Evolutionary conservation across 441 rosid genomes (phyloP).

Genomic region (Erodium trifolium): DNA sequence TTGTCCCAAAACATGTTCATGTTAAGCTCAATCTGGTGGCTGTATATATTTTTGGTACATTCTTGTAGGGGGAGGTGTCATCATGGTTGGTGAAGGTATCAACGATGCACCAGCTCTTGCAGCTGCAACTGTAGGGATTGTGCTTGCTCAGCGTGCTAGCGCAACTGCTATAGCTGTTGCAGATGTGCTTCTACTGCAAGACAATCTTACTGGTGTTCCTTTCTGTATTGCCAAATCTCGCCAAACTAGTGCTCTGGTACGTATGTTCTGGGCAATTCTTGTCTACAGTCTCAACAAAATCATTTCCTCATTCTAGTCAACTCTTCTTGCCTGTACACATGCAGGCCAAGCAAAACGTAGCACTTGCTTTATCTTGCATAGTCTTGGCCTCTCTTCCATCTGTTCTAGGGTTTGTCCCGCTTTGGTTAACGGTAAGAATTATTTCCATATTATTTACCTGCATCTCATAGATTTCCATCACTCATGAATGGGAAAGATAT

Average conservation of each 20-base stretch:
- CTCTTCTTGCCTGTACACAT: too few relatives aligned
- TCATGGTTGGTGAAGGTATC: constrained; percentile 95
- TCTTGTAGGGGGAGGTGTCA: constrained; percentile 73
- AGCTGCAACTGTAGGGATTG: constrained; percentile 89
- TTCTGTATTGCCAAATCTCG: constrained; percentile 78
- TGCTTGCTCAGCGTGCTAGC: constrained; percentile 95
- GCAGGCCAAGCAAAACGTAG: constrained; percentile 36
- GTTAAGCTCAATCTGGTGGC: too few relatives aligned
- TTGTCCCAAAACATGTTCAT: too few relatives aligned
- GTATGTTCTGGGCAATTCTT: constrained; percentile 24
- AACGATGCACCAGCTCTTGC: constrained; percentile 96
- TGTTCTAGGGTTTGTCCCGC: constrained; percentile 45
- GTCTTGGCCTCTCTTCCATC: constrained; percentile 73
- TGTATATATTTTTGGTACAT: constrained; percentile 18
- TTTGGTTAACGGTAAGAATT: constrained; percentile 53
- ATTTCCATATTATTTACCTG: not conserved
- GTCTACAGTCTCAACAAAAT: not conserved
- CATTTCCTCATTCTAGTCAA: not conserved
- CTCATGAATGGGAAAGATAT: not conserved
- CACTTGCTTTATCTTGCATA: constrained; percentile 61
- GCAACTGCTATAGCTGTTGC: constrained; percentile 86
- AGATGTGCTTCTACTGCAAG: constrained; percentile 60
- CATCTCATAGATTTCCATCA: not conserved
- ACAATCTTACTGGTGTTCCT: constrained; percentile 70
- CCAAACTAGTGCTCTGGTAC: constrained; percentile 70